Evolutionary conservation across 805 yeast species (phyloP), one percentile per base, ranked within the genome.

Genomic region (Myxozyma kluyveri): DNA sequence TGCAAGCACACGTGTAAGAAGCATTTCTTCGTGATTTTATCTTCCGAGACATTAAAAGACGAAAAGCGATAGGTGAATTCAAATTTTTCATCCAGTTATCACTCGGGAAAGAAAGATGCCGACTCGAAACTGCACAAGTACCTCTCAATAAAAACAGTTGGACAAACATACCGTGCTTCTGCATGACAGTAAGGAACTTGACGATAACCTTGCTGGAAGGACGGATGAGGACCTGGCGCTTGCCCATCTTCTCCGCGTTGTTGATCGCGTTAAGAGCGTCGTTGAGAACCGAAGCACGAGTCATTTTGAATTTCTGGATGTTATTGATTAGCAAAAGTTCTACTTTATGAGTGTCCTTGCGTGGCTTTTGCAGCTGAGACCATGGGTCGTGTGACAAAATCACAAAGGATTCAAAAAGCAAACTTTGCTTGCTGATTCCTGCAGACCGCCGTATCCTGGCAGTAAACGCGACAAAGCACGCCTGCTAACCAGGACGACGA

Each of bases 201-300:
- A 90, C 83, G 80, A 90, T 89, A 70, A 90, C 97, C 86, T 90
- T 90, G 73, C 96, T 90, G 50, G 97, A 88, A 66, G 97, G 97
- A 84, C 96, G 87, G 79, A 90, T 86, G 75, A 90, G 78, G 70
- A 90, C 97, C 81, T 90, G 97, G 81, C 97, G 87, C 83, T 90
- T 90, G 78, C 97, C 97, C 78, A 96, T 84, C 81, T 89, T 90
- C 81, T 90, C 96, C 79, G 97, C 97, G 78, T 90, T 90, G 93
- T 89, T 88, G 79, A 90, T 90, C 70, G 96, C 84, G 80, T 90
- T 90, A 71, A 90, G 85, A 74, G 97, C 97, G 81, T 90, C 97
- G 74, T 96, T 96, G 76, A 90, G 86, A 77, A 87, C 97, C 69
- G 97, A 90, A 67, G 96, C 82, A 82, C 97, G 90, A 76, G 96